Percentiles rank a stretch among this genome's conserved stretches.
These are phyloP conservation scores for Trypanosoma mega DNA, from an alignment of 208 protist species.

Conservation along the genomic window DNA sequence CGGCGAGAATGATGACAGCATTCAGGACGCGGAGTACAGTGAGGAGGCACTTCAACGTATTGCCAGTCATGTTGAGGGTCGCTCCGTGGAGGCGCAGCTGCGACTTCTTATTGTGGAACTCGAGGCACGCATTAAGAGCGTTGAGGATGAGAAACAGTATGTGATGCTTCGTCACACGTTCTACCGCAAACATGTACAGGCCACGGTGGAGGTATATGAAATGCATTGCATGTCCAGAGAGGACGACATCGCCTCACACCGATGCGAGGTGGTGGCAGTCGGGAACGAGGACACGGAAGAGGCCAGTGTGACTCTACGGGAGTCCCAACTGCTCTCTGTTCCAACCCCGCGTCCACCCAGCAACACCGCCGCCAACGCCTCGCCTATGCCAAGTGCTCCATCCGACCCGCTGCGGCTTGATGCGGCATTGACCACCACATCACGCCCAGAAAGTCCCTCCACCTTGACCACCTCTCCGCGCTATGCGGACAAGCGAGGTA, in stretches of 20 bases:
- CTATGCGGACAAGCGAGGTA: no score
- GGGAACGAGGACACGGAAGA: background rate
- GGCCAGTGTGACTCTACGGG: background rate
- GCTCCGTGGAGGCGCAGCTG: conserved; percentile 66
- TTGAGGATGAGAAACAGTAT: conserved; percentile 59
- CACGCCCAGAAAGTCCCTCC: no score
- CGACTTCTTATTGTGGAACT: conserved; percentile 68
- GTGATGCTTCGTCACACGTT: conserved; percentile 73
- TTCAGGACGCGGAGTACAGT: conserved; percentile 37
- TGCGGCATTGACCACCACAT: no score
- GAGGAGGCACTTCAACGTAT: conserved; percentile 60
- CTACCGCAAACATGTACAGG: conserved; percentile 71
- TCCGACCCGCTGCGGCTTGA: no score
- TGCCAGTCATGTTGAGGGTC: conserved; percentile 69
- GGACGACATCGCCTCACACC: conserved; percentile 57
- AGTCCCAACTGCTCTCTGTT: background rate
- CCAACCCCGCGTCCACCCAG: no score
- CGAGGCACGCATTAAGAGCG: conserved; percentile 39
- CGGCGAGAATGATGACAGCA: conserved; percentile 2
- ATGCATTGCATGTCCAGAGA: conserved; percentile 44
- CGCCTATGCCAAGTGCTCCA: no score
- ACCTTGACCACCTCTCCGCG: no score
- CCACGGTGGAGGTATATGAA: conserved; percentile 39
- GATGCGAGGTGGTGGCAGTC: conserved; percentile 21
- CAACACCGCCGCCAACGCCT: no score